Evolutionary conservation across 1,284 basidiomycete species (phyloP).

Genomic region (Ganoderma multipileum): DNA sequence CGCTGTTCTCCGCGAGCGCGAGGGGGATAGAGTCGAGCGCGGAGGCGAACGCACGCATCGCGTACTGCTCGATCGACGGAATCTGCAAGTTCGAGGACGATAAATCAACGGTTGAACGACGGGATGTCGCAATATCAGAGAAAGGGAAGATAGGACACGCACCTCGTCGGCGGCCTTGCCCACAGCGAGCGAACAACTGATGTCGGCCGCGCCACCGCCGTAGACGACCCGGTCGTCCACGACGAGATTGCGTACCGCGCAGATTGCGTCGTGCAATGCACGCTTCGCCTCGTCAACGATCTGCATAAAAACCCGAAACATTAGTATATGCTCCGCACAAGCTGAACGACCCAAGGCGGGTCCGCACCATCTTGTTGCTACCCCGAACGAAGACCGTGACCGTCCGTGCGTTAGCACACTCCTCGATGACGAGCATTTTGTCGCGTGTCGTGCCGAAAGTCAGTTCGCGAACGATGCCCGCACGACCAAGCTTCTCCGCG

Average conservation of each 20-base stretch:
- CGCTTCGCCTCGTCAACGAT: slow-evolving; percentile 99
- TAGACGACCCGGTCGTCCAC: slow-evolving; percentile 98
- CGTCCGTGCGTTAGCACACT: slow-evolving; percentile 96
- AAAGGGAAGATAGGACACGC: slow-evolving; percentile 26
- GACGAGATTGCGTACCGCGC: slow-evolving; percentile 95
- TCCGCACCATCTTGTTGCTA: slow-evolving; percentile 95
- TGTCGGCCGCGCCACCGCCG: slow-evolving; percentile 97
- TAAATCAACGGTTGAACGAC: not conserved
- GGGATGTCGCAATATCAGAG: not conserved
- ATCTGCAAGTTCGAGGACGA: slow-evolving; percentile 57
- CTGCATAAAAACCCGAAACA: slow-evolving; percentile 47
- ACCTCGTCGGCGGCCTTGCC: slow-evolving; percentile 94
- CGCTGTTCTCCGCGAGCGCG: slow-evolving; percentile 97
- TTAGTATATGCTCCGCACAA: slow-evolving; percentile 7
- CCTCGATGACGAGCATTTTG: slow-evolving; percentile 99
- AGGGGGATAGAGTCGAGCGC: slow-evolving; percentile 94
- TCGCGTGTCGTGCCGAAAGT: slow-evolving; percentile 97
- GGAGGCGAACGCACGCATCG: slow-evolving; percentile 97
- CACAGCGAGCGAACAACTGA: slow-evolving; percentile 94
- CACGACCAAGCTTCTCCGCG: slow-evolving; percentile 90
- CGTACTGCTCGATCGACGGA: slow-evolving; percentile 98
- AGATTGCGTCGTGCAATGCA: slow-evolving; percentile 96
- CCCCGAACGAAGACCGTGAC: slow-evolving; percentile 98
- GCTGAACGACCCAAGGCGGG: not conserved
- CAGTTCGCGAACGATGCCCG: slow-evolving; percentile 93